Evolutionary conservation across 768 basidiomycete genomes (phyloP).

Genomic region (Rhizopogon rudus): DNA sequence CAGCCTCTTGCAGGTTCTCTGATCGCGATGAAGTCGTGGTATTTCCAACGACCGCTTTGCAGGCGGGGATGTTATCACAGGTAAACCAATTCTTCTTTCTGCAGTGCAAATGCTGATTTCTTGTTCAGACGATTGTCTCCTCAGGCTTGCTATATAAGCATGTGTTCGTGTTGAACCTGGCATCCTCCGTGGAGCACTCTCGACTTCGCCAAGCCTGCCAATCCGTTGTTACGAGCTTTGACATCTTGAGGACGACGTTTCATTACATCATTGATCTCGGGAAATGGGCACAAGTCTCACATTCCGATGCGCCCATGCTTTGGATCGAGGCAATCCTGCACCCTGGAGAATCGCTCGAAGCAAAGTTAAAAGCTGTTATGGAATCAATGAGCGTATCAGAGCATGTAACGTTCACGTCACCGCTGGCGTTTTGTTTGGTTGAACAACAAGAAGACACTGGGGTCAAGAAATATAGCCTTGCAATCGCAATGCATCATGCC

Average conservation of each 20-base stretch:
- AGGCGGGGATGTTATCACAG: conserved; percentile 48
- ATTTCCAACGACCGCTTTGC: conserved; percentile 39
- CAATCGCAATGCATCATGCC: conserved; percentile 43
- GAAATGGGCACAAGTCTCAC: conserved; percentile 24
- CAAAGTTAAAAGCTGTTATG: conserved; percentile 8
- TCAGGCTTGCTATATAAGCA: conserved; percentile 27
- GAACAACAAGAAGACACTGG: neutral
- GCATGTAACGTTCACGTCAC: conserved; percentile 26
- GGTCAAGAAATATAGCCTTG: conserved; percentile 19
- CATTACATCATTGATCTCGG: conserved; percentile 35
- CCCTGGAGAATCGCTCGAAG: conserved; percentile 7
- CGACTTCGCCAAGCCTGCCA: conserved; percentile 35
- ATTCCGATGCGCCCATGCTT: conserved; percentile 16
- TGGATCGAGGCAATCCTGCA: conserved; percentile 18
- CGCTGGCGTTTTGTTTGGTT: neutral
- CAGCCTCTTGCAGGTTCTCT: conserved; percentile 12
- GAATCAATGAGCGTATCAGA: conserved; percentile 11
- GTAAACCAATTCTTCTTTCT: conserved; percentile 16
- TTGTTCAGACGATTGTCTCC: conserved; percentile 23
- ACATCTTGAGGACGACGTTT: conserved; percentile 44
- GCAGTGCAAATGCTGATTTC: neutral
- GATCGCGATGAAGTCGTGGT: conserved; percentile 27
- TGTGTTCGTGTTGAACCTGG: conserved; percentile 21
- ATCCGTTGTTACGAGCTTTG: conserved; percentile 23
- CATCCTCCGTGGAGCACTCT: conserved; percentile 15